phyloP scores from a whole-genome alignment of 2,329 filamentous ascomycete genomes.

The Neopestalotiopsis rosae region DNA sequence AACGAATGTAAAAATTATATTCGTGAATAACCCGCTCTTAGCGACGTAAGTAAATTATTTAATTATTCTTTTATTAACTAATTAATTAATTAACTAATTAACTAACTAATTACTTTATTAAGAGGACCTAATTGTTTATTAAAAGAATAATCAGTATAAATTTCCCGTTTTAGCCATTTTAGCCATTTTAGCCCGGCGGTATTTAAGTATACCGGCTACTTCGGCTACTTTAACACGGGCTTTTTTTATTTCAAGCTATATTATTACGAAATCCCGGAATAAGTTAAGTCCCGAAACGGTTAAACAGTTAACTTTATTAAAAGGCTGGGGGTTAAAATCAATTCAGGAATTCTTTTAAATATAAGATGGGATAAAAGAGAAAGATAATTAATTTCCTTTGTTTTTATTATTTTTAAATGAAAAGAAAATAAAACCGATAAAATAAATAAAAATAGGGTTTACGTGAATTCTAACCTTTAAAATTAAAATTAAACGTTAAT shows the following conservation, averaged over 20 bases:
- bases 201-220: not conserved
- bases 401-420: too few species aligned
- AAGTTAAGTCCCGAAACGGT: not conserved
- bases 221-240: not conserved
- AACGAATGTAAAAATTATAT: not conserved
- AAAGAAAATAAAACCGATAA: not conserved
- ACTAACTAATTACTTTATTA: too few species aligned
- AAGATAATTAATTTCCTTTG: too few species aligned
- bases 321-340: constrained; percentile 4
- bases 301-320: constrained; percentile 2
- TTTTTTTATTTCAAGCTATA: not conserved
- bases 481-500: not conserved
- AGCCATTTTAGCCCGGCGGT: not conserved
- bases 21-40: too few species aligned
- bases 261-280: not conserved
- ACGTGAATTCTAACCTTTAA: too few species aligned
- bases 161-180: not conserved
- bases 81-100: too few species aligned
- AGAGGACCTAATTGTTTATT: too few species aligned
- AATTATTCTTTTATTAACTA: too few species aligned
- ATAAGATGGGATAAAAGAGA: too few species aligned
- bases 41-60: too few species aligned
- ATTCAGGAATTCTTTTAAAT: not conserved
- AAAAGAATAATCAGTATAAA: not conserved
- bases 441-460: too few species aligned